Evolutionary conservation across 192 early-diverging fungal genomes (phyloP).

Genomic region (Obelidium mucronatum): DNA sequence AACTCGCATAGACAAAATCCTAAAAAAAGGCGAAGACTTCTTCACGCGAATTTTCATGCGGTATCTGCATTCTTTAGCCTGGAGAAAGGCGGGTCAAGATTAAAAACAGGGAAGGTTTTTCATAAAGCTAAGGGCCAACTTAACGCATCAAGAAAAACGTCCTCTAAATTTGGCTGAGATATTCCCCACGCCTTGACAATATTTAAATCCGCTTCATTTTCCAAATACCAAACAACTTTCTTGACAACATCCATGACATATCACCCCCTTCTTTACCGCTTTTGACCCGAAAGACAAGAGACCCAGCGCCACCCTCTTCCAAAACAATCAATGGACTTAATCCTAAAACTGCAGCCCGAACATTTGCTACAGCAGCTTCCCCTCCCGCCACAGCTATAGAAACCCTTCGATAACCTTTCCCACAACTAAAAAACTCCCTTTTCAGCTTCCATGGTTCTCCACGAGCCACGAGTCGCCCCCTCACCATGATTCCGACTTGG

Average conservation of each 20-base stretch:
- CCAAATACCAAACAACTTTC: neutral
- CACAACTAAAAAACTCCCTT: slow-evolving; percentile 64
- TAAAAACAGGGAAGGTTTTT: neutral
- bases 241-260: neutral
- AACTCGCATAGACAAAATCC: neutral
- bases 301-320: neutral
- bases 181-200: slow-evolving; percentile 14
- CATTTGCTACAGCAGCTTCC: neutral
- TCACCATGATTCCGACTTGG: slow-evolving; percentile 74
- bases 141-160: slow-evolving; percentile 1
- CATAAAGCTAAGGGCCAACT: no score
- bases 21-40: neutral
- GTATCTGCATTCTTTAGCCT: neutral
- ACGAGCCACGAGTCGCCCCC: slow-evolving; percentile 68
- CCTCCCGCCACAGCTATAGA: neutral
- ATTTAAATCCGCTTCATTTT: neutral
- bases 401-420: neutral
- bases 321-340: slow-evolving; percentile 39
- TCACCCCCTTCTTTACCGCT: neutral
- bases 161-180: neutral
- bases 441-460: slow-evolving; percentile 73
- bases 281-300: slow-evolving; percentile 2
- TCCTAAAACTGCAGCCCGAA: slow-evolving; percentile 45
- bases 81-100: neutral
- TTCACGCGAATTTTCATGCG: neutral